A percentile compares a stretch with the other conserved stretches of the same genome.
These are phyloP conservation scores for Candida maesae DNA, from an alignment of 805 yeast genomes.

Conservation along the genomic window DNA sequence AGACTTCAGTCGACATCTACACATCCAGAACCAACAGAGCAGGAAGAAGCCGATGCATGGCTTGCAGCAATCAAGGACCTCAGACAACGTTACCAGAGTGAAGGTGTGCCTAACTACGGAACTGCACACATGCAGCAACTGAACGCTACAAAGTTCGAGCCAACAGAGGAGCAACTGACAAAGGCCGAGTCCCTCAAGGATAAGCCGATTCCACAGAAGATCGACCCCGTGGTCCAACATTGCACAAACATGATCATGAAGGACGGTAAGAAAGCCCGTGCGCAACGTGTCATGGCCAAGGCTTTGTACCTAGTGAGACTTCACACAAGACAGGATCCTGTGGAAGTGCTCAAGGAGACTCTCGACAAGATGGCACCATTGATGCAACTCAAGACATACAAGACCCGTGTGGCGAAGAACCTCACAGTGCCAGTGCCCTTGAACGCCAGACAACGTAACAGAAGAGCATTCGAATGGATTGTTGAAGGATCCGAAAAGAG, in stretches of 20 bases:
- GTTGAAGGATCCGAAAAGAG: conserved; percentile 79
- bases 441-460: conserved; percentile 73
- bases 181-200: conserved; percentile 49
- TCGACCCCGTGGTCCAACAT: conserved; percentile 70
- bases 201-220: conserved; percentile 54
- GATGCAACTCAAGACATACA: conserved; percentile 68
- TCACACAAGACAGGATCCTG: conserved; percentile 74
- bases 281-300: conserved; percentile 66
- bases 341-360: conserved; percentile 65
- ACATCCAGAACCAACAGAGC: conserved; percentile 8
- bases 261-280: conserved; percentile 81
- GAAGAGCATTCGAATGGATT: conserved; percentile 90
- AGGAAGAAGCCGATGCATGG: conserved; percentile 40
- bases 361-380: conserved; percentile 84
- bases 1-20: conserved; percentile 4
- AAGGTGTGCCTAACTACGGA: conserved; percentile 30
- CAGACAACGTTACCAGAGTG: conserved; percentile 30
- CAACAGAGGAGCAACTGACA: conserved; percentile 60
- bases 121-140: conserved; percentile 26
- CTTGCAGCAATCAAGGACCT: conserved; percentile 37
- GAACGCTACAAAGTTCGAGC: conserved; percentile 40
- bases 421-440: conserved; percentile 80
- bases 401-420: conserved; percentile 84
- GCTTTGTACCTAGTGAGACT: conserved; percentile 79
- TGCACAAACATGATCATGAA: conserved; percentile 88